Evolutionary conservation across 257 asterid species (phyloP), one percentile per base, ranked within the genome.

Genomic region (Penstemon davidsonii): DNA sequence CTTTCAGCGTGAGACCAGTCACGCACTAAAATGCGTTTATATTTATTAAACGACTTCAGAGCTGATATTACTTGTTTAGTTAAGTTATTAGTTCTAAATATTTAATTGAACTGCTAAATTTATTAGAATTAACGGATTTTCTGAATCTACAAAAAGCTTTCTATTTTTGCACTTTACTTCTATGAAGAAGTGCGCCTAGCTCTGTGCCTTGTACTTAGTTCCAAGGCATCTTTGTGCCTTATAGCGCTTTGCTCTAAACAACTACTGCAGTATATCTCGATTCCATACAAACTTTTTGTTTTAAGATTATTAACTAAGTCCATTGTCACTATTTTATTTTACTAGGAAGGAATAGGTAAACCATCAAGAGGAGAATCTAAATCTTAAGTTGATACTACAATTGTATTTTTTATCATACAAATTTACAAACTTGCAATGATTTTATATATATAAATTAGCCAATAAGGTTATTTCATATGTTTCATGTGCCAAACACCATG

Each of bases 281-380:
- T 9, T 10, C 18, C 11, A 9, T 7, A 7, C 52, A 49, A 13
- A 2, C n/a, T 15, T 9, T 3, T 1, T 49, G 18, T 9, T 5
- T 39, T 40, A 54, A 7, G 19, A 41, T 36, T 53, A 55, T 13
- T 15, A 41, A 66, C 11, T 39, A 41, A 41, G 12, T 40, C 54
- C 41, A 18, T 55, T 4, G 15, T 47, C 2, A 10, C 44, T 25
- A 11, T 25, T 53, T 66, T 52, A 15, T 12, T 62, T 49, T 47
- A 1, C 47, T 15, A 41, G 3, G 10, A 39, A 6, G 61, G 45
- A 54, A 44, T 3, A 37, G 18, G 60, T 66, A 13, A 66, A 45
- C 66, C 42, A 42, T 44, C 13, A 38, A 46, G 54, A 59, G 47
- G 72, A n/a, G 19, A 58, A 50, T 60, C 50, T 33, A 40, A 46